These are phyloP conservation scores for Penicillium sp. DNA, from an alignment of 2,329 filamentous ascomycete species.

Conservation along the genomic window DNA sequence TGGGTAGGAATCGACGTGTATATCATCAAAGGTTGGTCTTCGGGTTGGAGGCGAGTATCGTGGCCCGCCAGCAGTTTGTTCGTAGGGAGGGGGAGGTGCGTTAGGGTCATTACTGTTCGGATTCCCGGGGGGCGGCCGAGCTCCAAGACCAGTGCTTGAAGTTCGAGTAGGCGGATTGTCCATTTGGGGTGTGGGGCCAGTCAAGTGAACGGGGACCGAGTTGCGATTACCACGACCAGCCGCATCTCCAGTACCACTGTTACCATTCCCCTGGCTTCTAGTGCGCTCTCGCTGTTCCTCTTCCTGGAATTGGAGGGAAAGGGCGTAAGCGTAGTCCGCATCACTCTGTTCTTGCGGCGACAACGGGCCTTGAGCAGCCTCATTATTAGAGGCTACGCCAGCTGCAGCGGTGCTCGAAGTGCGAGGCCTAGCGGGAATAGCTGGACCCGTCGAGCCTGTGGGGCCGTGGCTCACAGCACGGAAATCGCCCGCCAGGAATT, in stretches of 20 bases:
- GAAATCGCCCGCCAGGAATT: conserved; percentile 91
- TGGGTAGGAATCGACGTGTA: conserved; percentile 16
- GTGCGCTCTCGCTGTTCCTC: conserved; percentile 72
- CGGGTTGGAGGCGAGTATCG: conserved; percentile 55
- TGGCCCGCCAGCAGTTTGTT: conserved; percentile 61
- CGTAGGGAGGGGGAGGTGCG: conserved; percentile 65
- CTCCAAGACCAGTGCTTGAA: conserved; percentile 25
- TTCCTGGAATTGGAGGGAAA: conserved; percentile 91
- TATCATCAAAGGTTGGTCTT: conserved; percentile 35
- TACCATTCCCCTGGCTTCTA: conserved; percentile 40
- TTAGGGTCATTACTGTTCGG: conserved; percentile 46
- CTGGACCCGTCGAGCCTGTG: conserved; percentile 28
- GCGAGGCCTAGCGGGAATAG: conserved; percentile 26
- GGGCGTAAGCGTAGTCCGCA: conserved; percentile 77
- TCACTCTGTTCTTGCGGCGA: conserved; percentile 66
- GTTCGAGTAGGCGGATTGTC: conserved; percentile 18
- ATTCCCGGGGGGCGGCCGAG: conserved; percentile 14
- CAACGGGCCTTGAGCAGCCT: conserved; percentile 19
- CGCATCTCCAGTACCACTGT: conserved; percentile 7
- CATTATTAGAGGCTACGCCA: conserved; percentile 8
- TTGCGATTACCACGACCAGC: conserved; percentile 1
- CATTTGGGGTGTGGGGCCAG: conserved; percentile 11
- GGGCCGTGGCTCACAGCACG: conserved; percentile 69
- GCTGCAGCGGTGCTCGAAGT: conserved; percentile 27
- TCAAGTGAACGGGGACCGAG: conserved; percentile 23